Conservation (phyloP, 768 basidiomycete species). For the Lentinula sp. region DNA sequence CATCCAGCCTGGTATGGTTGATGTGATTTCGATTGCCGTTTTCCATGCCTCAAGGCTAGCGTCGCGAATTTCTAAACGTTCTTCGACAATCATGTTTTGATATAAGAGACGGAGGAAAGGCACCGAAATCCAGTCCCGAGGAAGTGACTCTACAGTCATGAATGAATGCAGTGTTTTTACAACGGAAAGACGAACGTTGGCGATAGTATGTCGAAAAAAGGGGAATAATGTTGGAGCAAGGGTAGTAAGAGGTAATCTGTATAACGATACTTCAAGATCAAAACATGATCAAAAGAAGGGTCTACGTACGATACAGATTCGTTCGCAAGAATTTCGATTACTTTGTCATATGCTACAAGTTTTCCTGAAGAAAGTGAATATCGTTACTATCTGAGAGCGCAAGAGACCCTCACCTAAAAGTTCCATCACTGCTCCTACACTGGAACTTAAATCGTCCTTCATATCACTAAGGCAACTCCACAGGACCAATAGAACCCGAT, state of each 20-base stretch:
- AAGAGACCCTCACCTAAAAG: slow-evolving; percentile 60
- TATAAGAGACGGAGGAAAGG: slow-evolving; percentile 81
- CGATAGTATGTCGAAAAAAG: slow-evolving; percentile 96
- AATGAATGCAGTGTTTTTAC: slow-evolving; percentile 86
- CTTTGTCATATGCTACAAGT: slow-evolving; percentile 71
- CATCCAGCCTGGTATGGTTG: slow-evolving; percentile 38
- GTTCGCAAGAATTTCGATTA: slow-evolving; percentile 71
- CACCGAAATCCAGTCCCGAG: slow-evolving; percentile 74
- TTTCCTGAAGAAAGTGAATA: slow-evolving; percentile 45
- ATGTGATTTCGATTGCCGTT: slow-evolving; percentile 55
- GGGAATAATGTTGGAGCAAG: slow-evolving; percentile 88
- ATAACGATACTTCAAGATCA: not conserved
- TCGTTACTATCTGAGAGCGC: not conserved
- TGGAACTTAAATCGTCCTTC: slow-evolving; percentile 95
- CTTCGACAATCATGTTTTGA: slow-evolving; percentile 92
- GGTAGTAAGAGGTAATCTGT: slow-evolving; percentile 71
- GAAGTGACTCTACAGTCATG: slow-evolving; percentile 69
- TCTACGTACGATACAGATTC: slow-evolving; percentile 61
- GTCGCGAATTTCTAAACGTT: slow-evolving; percentile 76
- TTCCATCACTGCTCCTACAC: slow-evolving; percentile 97
- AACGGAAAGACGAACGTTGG: slow-evolving; percentile 88
- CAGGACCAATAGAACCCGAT: slow-evolving; percentile 72
- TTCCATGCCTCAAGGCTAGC: slow-evolving; percentile 72
- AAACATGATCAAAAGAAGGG: not conserved
- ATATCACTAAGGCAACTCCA: slow-evolving; percentile 90